Conservation (phyloP, 768 basidiomycete species). For the Pleurotus tuber-regium region DNA sequence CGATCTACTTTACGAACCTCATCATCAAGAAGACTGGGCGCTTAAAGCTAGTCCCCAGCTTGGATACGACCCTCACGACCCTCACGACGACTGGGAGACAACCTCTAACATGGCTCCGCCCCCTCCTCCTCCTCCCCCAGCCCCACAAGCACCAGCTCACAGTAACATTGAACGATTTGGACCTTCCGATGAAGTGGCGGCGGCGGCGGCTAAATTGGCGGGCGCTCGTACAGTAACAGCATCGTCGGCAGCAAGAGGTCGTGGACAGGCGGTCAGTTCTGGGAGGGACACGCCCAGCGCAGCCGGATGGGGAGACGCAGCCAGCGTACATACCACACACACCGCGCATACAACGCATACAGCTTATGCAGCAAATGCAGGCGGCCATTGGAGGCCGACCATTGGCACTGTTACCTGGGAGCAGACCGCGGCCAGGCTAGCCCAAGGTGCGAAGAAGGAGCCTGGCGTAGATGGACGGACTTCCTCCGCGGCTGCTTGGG, state of each 20-base stretch:
- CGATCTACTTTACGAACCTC: slow-evolving; percentile 9
- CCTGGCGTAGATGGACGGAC: no score
- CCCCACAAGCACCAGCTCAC: neutral
- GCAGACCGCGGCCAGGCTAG: slow-evolving; percentile 1
- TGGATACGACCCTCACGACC: slow-evolving; percentile 6
- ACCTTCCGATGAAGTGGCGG: slow-evolving; percentile 7
- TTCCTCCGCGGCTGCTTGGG: neutral
- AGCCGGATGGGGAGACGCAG: slow-evolving; percentile 3
- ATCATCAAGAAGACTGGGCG: slow-evolving; percentile 9
- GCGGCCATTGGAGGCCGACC: slow-evolving; percentile 1
- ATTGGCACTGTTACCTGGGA: neutral
- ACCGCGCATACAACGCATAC: neutral
- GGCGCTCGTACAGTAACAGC: neutral
- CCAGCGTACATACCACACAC: slow-evolving; percentile 2
- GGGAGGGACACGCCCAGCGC: neutral
- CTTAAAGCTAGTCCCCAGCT: neutral
- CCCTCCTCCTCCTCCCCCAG: slow-evolving; percentile 37
- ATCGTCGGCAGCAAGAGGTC: neutral
- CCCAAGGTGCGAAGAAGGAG: neutral
- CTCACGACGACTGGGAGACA: slow-evolving; percentile 1
- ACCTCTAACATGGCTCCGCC: slow-evolving; percentile 36
- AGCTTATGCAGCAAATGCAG: neutral
- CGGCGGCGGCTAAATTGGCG: slow-evolving; percentile 1
- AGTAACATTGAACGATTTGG: slow-evolving; percentile 3
- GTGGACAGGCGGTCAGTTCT: neutral